Conservation (phyloP, 208 protist genomes). For the Acanthamoeba sp. region DNA sequence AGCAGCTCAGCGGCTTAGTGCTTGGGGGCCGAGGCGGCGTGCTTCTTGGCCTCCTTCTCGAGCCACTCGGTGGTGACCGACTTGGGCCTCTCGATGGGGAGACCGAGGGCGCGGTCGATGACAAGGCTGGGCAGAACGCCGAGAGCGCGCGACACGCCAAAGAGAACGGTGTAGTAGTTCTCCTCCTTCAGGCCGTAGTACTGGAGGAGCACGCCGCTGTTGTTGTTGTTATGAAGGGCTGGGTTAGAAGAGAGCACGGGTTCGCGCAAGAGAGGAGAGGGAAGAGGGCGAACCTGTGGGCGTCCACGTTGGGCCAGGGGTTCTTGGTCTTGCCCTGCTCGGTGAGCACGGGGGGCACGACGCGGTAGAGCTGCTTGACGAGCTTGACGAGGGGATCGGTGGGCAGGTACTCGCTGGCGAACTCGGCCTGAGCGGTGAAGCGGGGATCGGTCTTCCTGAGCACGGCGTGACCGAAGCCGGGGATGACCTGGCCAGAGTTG, state of each 20-base stretch:
- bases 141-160: constrained; percentile 96
- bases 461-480: constrained; percentile 98
- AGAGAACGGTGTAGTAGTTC: constrained; percentile 98
- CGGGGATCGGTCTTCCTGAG: constrained; percentile 97
- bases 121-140: constrained; percentile 96
- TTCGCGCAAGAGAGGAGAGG: background rate
- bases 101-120: constrained; percentile 95
- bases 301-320: constrained; percentile 98
- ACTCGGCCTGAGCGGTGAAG: constrained; percentile 98
- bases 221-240: constrained; percentile 55
- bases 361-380: constrained; percentile 87
- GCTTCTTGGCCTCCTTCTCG: constrained; percentile 71
- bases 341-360: constrained; percentile 96
- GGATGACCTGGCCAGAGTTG: constrained; percentile 93
- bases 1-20: background rate
- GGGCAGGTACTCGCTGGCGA: constrained; percentile 96
- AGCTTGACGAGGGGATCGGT: constrained; percentile 97
- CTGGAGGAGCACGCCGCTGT: constrained; percentile 87
- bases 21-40: constrained; percentile 4
- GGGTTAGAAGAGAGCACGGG: too few species aligned
- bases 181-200: constrained; percentile 97
- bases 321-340: constrained; percentile 99
- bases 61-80: constrained; percentile 93
- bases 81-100: constrained; percentile 98
- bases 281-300: constrained; percentile 94